phyloP scores from a whole-genome alignment of 1,284 basidiomycete species.

The Apiotrichum domesticum region DNA sequence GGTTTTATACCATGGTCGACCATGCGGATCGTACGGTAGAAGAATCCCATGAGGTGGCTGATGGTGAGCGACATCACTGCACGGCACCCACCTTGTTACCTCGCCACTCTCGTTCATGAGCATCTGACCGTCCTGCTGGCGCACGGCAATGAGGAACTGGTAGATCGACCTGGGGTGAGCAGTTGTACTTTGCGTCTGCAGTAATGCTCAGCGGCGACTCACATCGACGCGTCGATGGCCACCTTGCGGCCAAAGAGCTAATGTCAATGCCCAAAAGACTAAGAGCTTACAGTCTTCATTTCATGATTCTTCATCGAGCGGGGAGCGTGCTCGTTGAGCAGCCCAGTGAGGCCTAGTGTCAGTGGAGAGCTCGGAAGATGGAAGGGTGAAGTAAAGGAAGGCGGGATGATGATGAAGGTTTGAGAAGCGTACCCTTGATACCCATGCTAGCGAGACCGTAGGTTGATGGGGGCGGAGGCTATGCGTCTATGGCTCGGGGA shows the following conservation, averaged over 20 bases:
- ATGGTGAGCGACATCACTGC: not conserved
- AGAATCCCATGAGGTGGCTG: slow-evolving; percentile 96
- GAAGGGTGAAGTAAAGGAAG: not conserved
- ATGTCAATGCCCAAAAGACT: not conserved
- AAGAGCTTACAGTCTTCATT: slow-evolving; percentile 68
- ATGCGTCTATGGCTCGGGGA: too few species aligned
- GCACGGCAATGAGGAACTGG: slow-evolving; percentile 95
- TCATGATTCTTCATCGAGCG: slow-evolving; percentile 82
- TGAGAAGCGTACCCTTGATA: not conserved
- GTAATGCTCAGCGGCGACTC: slow-evolving; percentile 42
- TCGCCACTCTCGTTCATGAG: slow-evolving; percentile 95
- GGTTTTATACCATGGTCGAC: slow-evolving; percentile 99
- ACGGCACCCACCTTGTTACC: slow-evolving; percentile 63
- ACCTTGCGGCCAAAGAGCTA: slow-evolving; percentile 91
- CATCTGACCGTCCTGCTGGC: slow-evolving; percentile 93
- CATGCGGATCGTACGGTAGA: slow-evolving; percentile 94
- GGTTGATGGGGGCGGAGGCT: too few species aligned
- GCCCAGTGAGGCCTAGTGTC: slow-evolving; percentile 66
- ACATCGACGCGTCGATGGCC: slow-evolving; percentile 96
- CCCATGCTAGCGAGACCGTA: not conserved
- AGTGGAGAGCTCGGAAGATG: not conserved
- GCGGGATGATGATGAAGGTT: too few species aligned
- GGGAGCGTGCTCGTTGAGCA: slow-evolving; percentile 85
- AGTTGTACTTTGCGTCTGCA: slow-evolving; percentile 2
- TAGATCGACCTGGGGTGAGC: slow-evolving; percentile 47